A percentile compares a stretch with the other conserved stretches of the same genome.
phyloP scores from a whole-genome alignment of 768 basidiomycete genomes.

The Suillus fuscotomentosus region DNA sequence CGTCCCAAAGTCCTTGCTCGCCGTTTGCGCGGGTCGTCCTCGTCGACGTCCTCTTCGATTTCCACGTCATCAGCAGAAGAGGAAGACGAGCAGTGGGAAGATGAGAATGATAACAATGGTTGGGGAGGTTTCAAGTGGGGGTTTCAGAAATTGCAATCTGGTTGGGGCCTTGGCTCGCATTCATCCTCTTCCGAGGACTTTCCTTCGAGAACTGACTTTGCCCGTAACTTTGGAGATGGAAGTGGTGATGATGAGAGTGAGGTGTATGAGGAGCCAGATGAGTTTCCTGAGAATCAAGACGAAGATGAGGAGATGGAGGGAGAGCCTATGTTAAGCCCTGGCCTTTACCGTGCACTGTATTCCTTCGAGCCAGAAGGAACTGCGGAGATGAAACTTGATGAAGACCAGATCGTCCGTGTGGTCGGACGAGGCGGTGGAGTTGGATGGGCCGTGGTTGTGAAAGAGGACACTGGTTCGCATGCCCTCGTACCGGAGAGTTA shows the following conservation, averaged over 20 bases:
- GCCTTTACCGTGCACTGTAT: conserved; percentile 75
- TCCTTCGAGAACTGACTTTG: conserved; percentile 45
- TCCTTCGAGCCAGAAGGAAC: conserved; percentile 78
- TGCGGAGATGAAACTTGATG: conserved; percentile 78
- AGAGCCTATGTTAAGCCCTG: conserved; percentile 51
- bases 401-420: conserved; percentile 74
- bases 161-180: conserved; percentile 32
- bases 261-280: conserved; percentile 35
- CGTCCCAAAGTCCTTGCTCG: conserved; percentile 29
- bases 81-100: conserved; percentile 20
- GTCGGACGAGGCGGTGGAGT: conserved; percentile 75
- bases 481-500: conserved; percentile 82
- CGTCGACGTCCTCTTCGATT: conserved; percentile 20
- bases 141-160: conserved; percentile 36
- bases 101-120: conserved; percentile 27
- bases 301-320: conserved; percentile 21
- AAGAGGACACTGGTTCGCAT: conserved; percentile 44
- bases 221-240: conserved; percentile 43
- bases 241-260: conserved; percentile 24
- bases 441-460: conserved; percentile 76
- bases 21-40: conserved; percentile 29
- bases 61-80: conserved; percentile 19
- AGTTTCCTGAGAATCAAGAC: conserved; percentile 17
- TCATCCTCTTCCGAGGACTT: conserved; percentile 12
- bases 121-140: conserved; percentile 43